Conservation (phyloP, 305 asterid species). For the Fraxinus paxiana region DNA sequence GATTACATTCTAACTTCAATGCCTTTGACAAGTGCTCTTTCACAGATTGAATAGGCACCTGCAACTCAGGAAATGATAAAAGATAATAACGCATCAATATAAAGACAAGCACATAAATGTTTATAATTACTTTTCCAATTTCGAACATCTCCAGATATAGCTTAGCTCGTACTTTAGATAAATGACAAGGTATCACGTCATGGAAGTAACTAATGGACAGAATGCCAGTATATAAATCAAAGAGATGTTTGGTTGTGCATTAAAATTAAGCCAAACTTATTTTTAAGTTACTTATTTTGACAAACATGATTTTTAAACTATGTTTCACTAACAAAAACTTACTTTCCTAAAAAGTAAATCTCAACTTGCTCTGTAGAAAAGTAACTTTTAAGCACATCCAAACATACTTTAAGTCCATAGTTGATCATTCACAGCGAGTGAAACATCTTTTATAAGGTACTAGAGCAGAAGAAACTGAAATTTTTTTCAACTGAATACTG, state of each 20-base stretch:
- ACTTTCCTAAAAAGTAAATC: neutral
- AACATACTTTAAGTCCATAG: neutral
- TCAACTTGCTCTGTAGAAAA: neutral
- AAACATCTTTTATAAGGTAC: neutral
- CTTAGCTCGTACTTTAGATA: neutral
- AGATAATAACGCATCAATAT: neutral
- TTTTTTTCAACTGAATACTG: neutral
- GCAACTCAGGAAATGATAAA: conserved; percentile 14
- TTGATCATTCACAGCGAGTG: neutral
- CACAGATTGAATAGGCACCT: conserved; percentile 57
- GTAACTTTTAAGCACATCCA: neutral
- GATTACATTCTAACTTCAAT: conserved; percentile 51
- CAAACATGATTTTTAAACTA: neutral
- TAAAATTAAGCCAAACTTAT: neutral
- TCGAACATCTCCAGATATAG: neutral
- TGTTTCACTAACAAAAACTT: neutral
- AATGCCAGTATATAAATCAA: neutral
- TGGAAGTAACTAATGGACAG: neutral
- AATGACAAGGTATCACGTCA: neutral
- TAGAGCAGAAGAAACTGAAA: neutral
- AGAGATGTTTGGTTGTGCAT: neutral
- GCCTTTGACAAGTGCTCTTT: conserved; percentile 45
- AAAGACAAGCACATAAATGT: neutral
- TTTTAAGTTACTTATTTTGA: neutral
- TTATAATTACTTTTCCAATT: neutral